A percentile compares a stretch with the other conserved stretches of the same genome.
These are phyloP conservation scores for Gaillardinia entomophila DNA, from an alignment of 805 yeast species.

Conservation along the genomic window DNA sequence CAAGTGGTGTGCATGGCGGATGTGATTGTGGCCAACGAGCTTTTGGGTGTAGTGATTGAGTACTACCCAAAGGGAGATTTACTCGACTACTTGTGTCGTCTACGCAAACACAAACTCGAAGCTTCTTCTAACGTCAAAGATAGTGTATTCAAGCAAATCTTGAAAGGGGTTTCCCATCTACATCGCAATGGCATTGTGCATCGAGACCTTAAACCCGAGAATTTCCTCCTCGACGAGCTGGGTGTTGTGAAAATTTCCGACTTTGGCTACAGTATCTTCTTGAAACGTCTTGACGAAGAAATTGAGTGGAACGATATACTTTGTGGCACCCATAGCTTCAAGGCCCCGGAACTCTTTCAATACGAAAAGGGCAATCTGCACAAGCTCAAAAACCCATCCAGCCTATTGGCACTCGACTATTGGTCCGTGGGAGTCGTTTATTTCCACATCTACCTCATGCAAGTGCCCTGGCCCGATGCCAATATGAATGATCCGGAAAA, in stretches of 20 bases:
- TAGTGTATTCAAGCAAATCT: conserved; percentile 40
- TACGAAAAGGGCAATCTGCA: conserved; percentile 12
- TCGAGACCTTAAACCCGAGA: conserved; percentile 52
- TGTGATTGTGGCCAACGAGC: conserved; percentile 12
- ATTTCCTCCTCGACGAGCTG: conserved; percentile 38
- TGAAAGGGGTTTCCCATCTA: conserved; percentile 38
- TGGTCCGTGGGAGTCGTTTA: conserved; percentile 52
- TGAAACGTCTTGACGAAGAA: conserved; percentile 13
- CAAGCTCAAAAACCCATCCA: conserved; percentile 1
- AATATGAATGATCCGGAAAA: conserved; percentile 16
- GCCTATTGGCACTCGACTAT: conserved; percentile 37
- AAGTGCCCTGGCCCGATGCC: conserved; percentile 45
- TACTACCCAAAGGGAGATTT: conserved; percentile 45
- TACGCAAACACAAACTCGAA: conserved; percentile 28
- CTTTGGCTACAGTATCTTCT: conserved; percentile 45
- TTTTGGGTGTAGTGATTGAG: conserved; percentile 34
- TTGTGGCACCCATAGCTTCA: conserved; percentile 49
- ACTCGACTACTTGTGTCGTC: conserved; percentile 33
- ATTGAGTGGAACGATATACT: conserved; percentile 15
- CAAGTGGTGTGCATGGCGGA: conserved; percentile 24
- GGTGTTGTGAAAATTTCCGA: conserved; percentile 45
- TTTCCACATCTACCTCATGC: conserved; percentile 37
- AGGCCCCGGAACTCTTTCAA: conserved; percentile 46
- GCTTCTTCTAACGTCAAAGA: conserved; percentile 35
- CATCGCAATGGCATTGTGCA: conserved; percentile 42